Evolutionary conservation across 2,329 filamentous ascomycete species (phyloP).

Genomic region (Incumbomyces lentus): DNA sequence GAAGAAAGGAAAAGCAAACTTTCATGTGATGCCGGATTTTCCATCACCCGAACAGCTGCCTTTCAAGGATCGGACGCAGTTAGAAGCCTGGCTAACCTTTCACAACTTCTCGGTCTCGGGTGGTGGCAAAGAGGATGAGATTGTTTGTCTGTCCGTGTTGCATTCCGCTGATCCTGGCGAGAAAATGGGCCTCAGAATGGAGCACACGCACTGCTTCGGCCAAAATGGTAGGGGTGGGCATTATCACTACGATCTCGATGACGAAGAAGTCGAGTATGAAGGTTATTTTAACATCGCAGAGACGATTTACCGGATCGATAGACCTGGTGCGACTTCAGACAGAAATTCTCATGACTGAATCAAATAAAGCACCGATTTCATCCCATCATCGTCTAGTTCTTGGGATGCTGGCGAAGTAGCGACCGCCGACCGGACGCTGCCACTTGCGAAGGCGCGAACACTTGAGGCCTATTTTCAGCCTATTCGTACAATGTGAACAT

Average conservation of each 20-base stretch:
- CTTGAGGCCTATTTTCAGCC: no score
- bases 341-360: neutral
- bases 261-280: constrained; percentile 35
- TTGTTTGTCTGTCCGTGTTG: constrained; percentile 30
- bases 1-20: constrained; percentile 27
- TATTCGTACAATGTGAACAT: no score
- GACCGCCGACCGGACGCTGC: no score
- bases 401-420: no score
- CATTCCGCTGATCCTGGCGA: constrained; percentile 33
- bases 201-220: constrained; percentile 41
- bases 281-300: constrained; percentile 38
- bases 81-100: constrained; percentile 33
- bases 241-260: constrained; percentile 27
- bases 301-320: constrained; percentile 32
- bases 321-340: constrained; percentile 7
- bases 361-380: no score
- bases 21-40: constrained; percentile 40
- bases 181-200: constrained; percentile 32
- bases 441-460: no score
- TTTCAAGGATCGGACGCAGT: constrained; percentile 23
- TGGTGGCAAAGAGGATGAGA: constrained; percentile 27
- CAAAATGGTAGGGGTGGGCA: constrained; percentile 31
- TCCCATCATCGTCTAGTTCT: no score
- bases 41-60: constrained; percentile 19
- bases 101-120: constrained; percentile 23